Evolutionary conservation across 2,329 filamentous ascomycete species (phyloP).

Genomic region (Fonsecaea nubica): DNA sequence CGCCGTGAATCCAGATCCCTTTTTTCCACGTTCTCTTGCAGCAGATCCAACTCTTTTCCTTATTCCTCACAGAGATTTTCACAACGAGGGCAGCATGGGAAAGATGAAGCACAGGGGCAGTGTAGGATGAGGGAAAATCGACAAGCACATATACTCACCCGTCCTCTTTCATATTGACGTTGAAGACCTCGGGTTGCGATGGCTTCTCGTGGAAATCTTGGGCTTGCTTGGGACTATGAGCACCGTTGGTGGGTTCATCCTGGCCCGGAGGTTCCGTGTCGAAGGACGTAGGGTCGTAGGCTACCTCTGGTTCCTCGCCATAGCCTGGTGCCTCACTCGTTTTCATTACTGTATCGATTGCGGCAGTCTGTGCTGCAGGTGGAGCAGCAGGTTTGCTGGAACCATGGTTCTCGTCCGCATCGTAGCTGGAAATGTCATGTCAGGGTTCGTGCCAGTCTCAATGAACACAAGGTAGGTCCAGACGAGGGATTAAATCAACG

Average conservation of each 20-base stretch:
- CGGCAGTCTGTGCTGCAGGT: constrained; percentile 40
- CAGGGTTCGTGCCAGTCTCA: constrained; percentile 8
- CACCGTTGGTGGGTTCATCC: constrained; percentile 40
- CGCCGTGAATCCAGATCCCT: not conserved
- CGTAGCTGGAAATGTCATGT: constrained; percentile 59
- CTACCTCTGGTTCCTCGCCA: constrained; percentile 41
- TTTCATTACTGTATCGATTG: constrained; percentile 46
- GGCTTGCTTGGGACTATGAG: constrained; percentile 47
- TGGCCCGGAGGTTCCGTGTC: constrained; percentile 41
- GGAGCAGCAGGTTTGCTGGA: constrained; percentile 40
- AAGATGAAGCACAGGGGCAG: constrained; percentile 37
- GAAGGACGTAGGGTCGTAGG: constrained; percentile 43
- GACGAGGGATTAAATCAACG: constrained; percentile 18
- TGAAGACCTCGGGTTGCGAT: constrained; percentile 46
- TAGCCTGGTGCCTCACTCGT: constrained; percentile 39
- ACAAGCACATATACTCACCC: constrained; percentile 70
- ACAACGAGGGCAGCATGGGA: not conserved
- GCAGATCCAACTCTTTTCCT: constrained; percentile 1
- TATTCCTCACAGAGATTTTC: not conserved
- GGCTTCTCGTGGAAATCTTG: constrained; percentile 43
- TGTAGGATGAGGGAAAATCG: constrained; percentile 37
- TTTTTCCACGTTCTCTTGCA: not conserved
- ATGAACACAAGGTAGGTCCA: constrained; percentile 19
- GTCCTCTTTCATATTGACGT: constrained; percentile 84
- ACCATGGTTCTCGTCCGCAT: constrained; percentile 66